A percentile compares a stretch with the other conserved stretches of the same genome.
Evolutionary conservation across 129 eudicot genomes (phyloP).

Genomic region (Artemisia argyi): DNA sequence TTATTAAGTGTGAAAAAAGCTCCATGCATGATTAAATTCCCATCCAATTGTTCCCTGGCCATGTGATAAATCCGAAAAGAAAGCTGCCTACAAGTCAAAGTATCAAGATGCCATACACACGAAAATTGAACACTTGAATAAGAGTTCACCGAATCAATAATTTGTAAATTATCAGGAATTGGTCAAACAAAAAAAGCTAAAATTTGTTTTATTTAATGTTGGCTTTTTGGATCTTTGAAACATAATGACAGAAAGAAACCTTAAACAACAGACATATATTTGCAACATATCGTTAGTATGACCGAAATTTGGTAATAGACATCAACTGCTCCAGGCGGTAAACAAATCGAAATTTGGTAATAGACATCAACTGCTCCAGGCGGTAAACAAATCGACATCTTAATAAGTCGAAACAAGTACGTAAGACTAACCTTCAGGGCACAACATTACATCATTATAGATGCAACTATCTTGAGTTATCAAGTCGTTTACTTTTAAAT

Average conservation of each 20-base stretch:
- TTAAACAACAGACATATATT: background rate
- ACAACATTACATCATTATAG: no score
- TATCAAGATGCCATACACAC: background rate
- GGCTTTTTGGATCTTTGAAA: background rate
- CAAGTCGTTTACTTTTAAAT: no score
- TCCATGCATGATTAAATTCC: background rate
- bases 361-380: no score
- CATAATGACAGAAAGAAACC: background rate
- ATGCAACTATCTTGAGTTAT: no score
- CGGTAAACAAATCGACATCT: no score
- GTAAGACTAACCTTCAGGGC: no score
- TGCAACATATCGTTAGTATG: background rate
- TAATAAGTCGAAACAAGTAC: no score
- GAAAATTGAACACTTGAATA: background rate
- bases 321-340: background rate
- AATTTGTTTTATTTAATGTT: background rate
- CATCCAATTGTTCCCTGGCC: slow-evolving; percentile 3
- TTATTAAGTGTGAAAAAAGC: background rate
- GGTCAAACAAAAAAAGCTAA: no score
- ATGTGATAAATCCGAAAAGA: background rate
- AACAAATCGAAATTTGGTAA: no score
- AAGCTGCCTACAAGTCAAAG: slow-evolving; percentile 6
- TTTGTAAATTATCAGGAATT: background rate
- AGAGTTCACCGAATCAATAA: background rate
- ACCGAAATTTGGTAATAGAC: background rate